Conservation (phyloP, 768 basidiomycete species). For the Clitopilus hobsonii region DNA sequence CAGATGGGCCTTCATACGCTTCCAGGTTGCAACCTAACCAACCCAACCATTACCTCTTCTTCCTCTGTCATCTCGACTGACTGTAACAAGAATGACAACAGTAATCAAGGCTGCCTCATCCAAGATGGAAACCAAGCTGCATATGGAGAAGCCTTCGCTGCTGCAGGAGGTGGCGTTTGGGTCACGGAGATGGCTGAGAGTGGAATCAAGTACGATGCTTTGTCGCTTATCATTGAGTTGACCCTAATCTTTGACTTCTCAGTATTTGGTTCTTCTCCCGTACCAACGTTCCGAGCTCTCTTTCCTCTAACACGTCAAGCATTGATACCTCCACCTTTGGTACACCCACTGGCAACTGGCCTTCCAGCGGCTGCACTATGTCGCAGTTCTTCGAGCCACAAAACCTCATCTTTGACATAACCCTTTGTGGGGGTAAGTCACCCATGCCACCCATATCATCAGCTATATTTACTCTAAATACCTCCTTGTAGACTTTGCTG, state of each 20-base stretch:
- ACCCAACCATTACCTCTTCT: constrained; percentile 45
- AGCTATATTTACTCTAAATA: constrained; percentile 5
- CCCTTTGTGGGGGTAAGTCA: constrained; percentile 54
- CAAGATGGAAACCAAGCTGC: constrained; percentile 47
- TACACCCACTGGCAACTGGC: constrained; percentile 67
- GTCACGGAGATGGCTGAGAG: constrained; percentile 66
- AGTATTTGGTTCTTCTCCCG: constrained; percentile 66
- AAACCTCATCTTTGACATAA: constrained; percentile 69
- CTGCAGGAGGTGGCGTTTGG: constrained; percentile 66
- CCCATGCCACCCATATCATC: constrained; percentile 4
- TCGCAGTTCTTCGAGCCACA: constrained; percentile 55
- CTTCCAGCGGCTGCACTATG: constrained; percentile 49
- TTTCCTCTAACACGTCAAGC: constrained; percentile 45
- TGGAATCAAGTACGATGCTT: constrained; percentile 39
- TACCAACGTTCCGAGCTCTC: constrained; percentile 38
- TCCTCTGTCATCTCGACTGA: constrained; percentile 50
- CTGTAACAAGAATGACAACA: constrained; percentile 49
- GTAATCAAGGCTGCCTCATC: constrained; percentile 64
- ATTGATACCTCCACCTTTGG: constrained; percentile 57
- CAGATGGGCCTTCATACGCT: constrained; percentile 72
- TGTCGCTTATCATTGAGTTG: neutral
- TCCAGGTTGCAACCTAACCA: constrained; percentile 49
- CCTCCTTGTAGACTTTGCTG: constrained; percentile 39
- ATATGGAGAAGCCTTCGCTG: constrained; percentile 65
- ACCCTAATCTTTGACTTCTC: constrained; percentile 1